Conservation (phyloP, 345 rosid species). For the thale cress (Arabidopsis thaliana) region DNA sequence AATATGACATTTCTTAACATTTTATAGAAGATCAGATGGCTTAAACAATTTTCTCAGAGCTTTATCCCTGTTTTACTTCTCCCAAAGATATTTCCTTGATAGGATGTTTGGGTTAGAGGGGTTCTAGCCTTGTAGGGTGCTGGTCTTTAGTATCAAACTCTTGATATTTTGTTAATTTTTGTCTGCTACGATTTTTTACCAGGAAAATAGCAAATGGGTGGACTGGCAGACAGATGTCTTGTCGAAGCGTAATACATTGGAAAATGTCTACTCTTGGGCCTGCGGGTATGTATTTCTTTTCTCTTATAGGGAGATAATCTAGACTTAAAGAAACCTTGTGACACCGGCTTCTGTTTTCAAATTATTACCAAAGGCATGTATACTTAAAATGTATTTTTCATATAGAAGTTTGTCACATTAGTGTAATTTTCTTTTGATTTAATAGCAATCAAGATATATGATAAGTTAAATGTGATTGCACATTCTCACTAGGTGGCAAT, state of each 20-base stretch:
- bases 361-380: slow-evolving; percentile 13
- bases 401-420: slow-evolving; percentile 16
- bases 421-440: slow-evolving; percentile 25
- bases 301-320: slow-evolving; percentile 2
- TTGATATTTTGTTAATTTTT: slow-evolving; percentile 5
- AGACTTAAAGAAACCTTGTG: slow-evolving; percentile 18
- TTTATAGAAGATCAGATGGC: background rate
- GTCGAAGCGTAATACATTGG: slow-evolving; percentile 77
- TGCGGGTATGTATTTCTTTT: slow-evolving; percentile 70
- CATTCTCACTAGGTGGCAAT: slow-evolving; percentile 5
- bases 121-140: slow-evolving; percentile 16
- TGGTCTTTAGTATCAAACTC: slow-evolving; percentile 12
- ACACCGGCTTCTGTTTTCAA: background rate
- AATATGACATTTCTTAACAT: background rate
- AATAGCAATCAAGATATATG: slow-evolving; percentile 20
- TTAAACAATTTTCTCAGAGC: slow-evolving; percentile 5
- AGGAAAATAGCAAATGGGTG: slow-evolving; percentile 76
- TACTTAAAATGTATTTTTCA: slow-evolving; percentile 20
- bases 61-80: slow-evolving; percentile 18
- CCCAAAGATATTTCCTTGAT: slow-evolving; percentile 11
- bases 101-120: slow-evolving; percentile 19
- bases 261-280: slow-evolving; percentile 86
- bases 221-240: slow-evolving; percentile 77
- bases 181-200: slow-evolving; percentile 36
- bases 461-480: slow-evolving; percentile 22